Evolutionary conservation across 148 eudicot species (phyloP), one percentile per base, ranked within the genome.

Genomic region (Limonium bicolor): DNA sequence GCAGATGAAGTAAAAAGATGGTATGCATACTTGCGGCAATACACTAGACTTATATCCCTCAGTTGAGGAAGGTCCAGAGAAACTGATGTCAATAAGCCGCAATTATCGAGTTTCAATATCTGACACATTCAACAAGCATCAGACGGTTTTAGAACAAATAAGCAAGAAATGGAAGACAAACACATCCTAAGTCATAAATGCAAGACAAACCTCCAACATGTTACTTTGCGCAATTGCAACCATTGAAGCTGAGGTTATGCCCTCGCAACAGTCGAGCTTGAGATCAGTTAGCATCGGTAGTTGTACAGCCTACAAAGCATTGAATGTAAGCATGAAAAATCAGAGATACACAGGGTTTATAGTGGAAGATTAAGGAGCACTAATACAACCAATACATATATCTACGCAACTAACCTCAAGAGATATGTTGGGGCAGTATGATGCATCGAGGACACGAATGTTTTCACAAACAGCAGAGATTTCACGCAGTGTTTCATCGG

Each of bases 51-150:
- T 45, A 79, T 75, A 50, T 49, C 69, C 62, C 67, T 65, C 44
- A 79, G 71, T 44, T 64, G 68, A 36, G 65, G 67, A 38, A 75
- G 78, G 45, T 79, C 74, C 60, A 79, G 54, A n/a, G 71, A 69
- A 37, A 79, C 73, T 30, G 79, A 72, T 36, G 73, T 61, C 61
- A 79, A 61, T 45, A 69, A 50, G 46, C 74, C 64, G 63, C 88
- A 75, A 61, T 75, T 72, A 55, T 72, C 76, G 41, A 79, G 82
- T 62, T 79, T 71, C 60, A 79, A 68, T 25, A 64, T 78, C 87
- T 79, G 56, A 14, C 40, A 21, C 40, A 28, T 28, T 16, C 20
- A 1, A 30, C 46, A 58, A 2, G 23, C n/a, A 15, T 20, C 6
- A 58, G n/a, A n/a, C n/a, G n/a, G n/a, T n/a, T n/a, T n/a, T n/a